These are phyloP conservation scores for Boletus sp. DNA, from an alignment of 768 basidiomycete genomes.

Conservation along the genomic window DNA sequence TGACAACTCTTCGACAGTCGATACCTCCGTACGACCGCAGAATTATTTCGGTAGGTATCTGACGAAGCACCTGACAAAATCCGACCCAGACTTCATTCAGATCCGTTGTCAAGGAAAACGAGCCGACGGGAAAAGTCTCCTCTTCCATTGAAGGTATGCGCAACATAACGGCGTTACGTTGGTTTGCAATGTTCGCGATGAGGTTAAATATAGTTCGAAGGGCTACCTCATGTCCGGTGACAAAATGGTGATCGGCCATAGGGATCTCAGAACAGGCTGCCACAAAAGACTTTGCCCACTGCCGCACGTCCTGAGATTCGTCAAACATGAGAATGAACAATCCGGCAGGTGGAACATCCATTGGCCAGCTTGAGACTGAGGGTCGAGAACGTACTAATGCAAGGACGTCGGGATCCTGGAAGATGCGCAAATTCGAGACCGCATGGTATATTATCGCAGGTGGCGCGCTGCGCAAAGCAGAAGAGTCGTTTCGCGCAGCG, in stretches of 20 bases:
- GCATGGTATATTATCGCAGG: constrained; percentile 59
- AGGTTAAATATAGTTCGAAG: constrained; percentile 38
- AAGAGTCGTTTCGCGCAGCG: constrained; percentile 7
- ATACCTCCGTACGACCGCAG: constrained; percentile 34
- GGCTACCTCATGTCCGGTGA: constrained; percentile 43
- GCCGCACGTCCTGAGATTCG: constrained; percentile 45
- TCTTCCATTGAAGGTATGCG: constrained; percentile 2
- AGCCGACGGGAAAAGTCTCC: constrained; percentile 1
- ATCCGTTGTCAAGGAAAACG: constrained; percentile 37
- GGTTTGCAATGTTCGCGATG: constrained; percentile 14
- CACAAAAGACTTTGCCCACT: constrained; percentile 56
- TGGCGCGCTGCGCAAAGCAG: constrained; percentile 41
- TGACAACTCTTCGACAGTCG: constrained; percentile 52
- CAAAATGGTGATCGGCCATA: constrained; percentile 47
- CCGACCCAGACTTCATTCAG: constrained; percentile 51
- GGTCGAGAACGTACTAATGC: constrained; percentile 26
- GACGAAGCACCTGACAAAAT: constrained; percentile 44
- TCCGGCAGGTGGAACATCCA: constrained; percentile 55
- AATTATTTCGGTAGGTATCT: constrained; percentile 47
- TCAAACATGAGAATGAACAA: constrained; percentile 57
- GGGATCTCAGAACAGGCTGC: constrained; percentile 39
- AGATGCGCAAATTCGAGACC: constrained; percentile 56
- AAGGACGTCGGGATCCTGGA: constrained; percentile 50
- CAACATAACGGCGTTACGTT: not conserved
- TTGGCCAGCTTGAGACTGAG: constrained; percentile 47